Base-by-base conservation (phyloP, 495 filamentous ascomycete species). In the Trichoderma asperelloides region DNA sequence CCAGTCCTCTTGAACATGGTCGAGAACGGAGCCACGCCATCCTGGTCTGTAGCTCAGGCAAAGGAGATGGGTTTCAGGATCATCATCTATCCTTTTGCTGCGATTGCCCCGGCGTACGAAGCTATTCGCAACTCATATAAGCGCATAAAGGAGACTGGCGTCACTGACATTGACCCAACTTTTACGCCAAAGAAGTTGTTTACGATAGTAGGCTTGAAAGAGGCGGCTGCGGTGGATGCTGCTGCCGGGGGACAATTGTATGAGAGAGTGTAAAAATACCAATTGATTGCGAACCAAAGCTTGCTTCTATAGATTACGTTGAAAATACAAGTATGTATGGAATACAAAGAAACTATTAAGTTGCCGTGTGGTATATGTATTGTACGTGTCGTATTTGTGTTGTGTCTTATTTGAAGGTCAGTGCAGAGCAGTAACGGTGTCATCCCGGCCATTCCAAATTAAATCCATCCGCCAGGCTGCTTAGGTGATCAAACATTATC, bases 1-100 rank as follows among this genome's bases (percentile, higher is more conserved):
- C 86, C 86, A 1, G 72, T 87, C 55, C 73, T 87, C 4, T 75
- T 87, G 45, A 89, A 89, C 68, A 84, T 83, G 76, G 85, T 89
- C 1, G 82, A 83, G 66, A 80, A 84, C 62, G 85, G 86, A 16
- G 80, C 78, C 1, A 82, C 75, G 3, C 86, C 86, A 0, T 70
- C 80, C 5, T 81, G 87, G 21, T 81, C 77, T 15, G 79, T 78
- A 5, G 70, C 79, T 21, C 81, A 87, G 68, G 84, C 85, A 0
- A 70, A 79, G 65, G 80, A 82, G 55, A 81, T 88, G 77, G 86
- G 86, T 1, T 88, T 86, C 72, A 70, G 80, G 15, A 82, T 88
- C 64, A 85, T 86, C 69, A 87, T 88, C 43, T 84, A 83, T 66
- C 79, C 80, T 0, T 82, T 85, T 67, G 81, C 79, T 0, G 71